phyloP scores from a whole-genome alignment of 2,329 filamentous ascomycete species.

The Fusarium vanettenii region DNA sequence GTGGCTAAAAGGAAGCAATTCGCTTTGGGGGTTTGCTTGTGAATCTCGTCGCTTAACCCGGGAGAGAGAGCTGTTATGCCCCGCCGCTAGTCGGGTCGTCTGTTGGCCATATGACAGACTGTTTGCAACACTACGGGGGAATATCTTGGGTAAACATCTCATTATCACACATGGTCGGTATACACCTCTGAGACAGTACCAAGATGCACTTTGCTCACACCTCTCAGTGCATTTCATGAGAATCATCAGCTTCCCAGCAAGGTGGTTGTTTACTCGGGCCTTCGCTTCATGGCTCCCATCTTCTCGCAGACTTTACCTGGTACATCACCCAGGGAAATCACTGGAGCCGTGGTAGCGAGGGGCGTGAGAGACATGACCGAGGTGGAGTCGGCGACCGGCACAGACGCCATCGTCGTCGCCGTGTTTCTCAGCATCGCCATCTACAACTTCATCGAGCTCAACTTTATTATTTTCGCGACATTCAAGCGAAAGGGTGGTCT shows the following conservation, averaged over 20 bases:
- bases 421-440: slow-evolving; percentile 43
- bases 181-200: background rate
- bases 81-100: background rate
- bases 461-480: slow-evolving; percentile 44
- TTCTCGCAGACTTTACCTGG: background rate
- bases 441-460: slow-evolving; percentile 51
- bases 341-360: background rate
- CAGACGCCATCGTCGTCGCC: slow-evolving; percentile 30
- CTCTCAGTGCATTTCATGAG: background rate
- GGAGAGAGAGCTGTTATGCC: background rate
- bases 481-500: slow-evolving; percentile 48
- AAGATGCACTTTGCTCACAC: background rate
- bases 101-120: background rate
- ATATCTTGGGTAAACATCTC: background rate
- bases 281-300: background rate
- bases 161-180: background rate
- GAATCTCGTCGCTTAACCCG: background rate
- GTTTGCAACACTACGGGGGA: background rate
- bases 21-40: background rate
- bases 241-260: background rate
- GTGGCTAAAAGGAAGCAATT: background rate
- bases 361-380: background rate
- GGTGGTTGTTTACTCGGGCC: background rate
- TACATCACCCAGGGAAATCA: background rate
- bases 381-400: slow-evolving; percentile 4